Conservation (phyloP, 2,329 filamentous ascomycete genomes). For the Fonsecaea erecta region DNA sequence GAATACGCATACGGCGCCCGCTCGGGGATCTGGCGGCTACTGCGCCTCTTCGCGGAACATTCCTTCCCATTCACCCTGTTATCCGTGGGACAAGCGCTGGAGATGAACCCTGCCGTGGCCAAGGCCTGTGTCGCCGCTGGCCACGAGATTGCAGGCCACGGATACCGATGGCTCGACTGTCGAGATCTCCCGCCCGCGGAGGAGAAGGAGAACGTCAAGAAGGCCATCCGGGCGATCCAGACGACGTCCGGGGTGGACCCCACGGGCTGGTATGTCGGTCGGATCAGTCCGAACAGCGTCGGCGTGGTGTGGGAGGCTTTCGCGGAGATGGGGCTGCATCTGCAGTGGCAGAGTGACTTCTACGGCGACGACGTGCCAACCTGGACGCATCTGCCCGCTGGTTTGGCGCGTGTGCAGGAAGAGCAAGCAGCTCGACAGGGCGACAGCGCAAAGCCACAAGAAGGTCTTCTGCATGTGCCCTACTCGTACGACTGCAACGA, state of each 20-base stretch:
- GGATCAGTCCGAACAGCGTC: constrained; percentile 1
- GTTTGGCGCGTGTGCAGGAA: neutral
- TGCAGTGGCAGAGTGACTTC: neutral
- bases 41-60: neutral
- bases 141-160: neutral
- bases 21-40: neutral
- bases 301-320: neutral
- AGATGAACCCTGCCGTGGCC: neutral
- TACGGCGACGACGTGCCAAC: neutral
- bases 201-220: neutral
- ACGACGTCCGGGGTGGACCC: neutral
- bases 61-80: neutral
- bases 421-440: neutral
- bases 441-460: neutral
- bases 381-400: neutral
- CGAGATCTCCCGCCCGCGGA: neutral
- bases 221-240: neutral
- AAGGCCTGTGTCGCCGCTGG: neutral
- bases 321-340: neutral
- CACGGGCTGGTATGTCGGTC: neutral
- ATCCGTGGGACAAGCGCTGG: neutral
- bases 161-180: neutral
- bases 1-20: neutral
- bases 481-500: constrained; percentile 6
- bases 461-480: neutral